A percentile compares a stretch with the other conserved stretches of the same genome.
These are phyloP conservation scores for Salvia sclarea DNA, from an alignment of 305 asterid species.

Conservation along the genomic window DNA sequence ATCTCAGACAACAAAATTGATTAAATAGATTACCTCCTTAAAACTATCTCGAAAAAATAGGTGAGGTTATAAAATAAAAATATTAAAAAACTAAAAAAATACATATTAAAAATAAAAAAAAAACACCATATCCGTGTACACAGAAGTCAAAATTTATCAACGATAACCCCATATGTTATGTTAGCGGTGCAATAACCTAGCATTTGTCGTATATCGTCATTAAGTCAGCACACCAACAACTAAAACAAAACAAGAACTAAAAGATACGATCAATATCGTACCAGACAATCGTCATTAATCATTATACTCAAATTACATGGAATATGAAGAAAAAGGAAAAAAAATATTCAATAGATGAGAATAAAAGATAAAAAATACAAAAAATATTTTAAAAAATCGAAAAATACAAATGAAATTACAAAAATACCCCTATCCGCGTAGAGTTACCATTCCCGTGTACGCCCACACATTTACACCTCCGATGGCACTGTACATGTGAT, in stretches of 20 bases:
- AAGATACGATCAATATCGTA: neutral
- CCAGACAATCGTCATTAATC: too few relatives aligned
- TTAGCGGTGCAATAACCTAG: too few relatives aligned
- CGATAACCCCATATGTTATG: too few relatives aligned
- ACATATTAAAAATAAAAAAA: too few relatives aligned
- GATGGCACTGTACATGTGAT: constrained; percentile 21
- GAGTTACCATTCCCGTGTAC: constrained; percentile 17
- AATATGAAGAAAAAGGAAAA: neutral
- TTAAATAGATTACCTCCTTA: neutral
- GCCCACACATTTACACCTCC: constrained; percentile 9
- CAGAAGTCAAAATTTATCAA: too few relatives aligned
- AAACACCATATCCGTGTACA: too few relatives aligned
- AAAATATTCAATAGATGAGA: too few relatives aligned
- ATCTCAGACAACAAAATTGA: neutral
- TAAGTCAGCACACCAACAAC: neutral
- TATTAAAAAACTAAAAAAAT: too few relatives aligned
- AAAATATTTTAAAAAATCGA: too few relatives aligned
- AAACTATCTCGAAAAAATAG: neutral
- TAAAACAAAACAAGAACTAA: neutral
- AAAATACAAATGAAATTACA: neutral
- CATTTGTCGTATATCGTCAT: too few relatives aligned
- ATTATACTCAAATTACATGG: too few relatives aligned
- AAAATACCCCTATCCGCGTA: constrained; percentile 32
- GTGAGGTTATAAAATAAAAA: neutral
- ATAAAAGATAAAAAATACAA: too few relatives aligned